Evolutionary conservation across 768 basidiomycete species (phyloP).

Genomic region (Mycena rebaudengoi): DNA sequence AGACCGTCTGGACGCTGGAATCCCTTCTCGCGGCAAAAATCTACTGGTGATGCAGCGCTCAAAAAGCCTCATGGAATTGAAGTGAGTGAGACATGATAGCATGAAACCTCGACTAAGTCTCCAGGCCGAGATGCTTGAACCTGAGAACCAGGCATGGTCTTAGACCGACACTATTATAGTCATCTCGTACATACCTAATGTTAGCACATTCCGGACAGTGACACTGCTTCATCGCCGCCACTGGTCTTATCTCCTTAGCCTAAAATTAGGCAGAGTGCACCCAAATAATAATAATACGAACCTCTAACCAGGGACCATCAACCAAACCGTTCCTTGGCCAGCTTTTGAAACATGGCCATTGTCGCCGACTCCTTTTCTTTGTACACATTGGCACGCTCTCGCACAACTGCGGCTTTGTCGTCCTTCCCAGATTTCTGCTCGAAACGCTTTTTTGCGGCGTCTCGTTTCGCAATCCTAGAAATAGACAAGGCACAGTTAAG

Average conservation of each 20-base stretch:
- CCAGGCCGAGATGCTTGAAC: conserved; percentile 41
- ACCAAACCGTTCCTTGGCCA: conserved; percentile 90
- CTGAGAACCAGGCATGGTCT: conserved; percentile 51
- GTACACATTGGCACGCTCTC: conserved; percentile 69
- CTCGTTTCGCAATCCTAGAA: conserved; percentile 74
- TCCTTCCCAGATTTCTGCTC: conserved; percentile 60
- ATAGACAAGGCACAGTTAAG: conserved; percentile 7
- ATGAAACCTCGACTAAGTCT: neutral
- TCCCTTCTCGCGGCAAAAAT: conserved; percentile 7
- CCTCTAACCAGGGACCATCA: too few relatives aligned
- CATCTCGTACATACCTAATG: conserved; percentile 10
- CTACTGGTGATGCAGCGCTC: neutral
- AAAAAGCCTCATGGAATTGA: conserved; percentile 3
- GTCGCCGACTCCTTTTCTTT: conserved; percentile 89
- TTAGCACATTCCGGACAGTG: neutral
- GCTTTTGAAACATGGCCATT: conserved; percentile 95
- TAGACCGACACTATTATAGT: conserved; percentile 1
- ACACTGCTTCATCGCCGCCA: neutral
- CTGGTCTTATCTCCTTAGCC: too few relatives aligned
- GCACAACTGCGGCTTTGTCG: conserved; percentile 57
- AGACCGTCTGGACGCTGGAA: neutral
- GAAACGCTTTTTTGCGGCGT: conserved; percentile 72
- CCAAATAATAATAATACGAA: too few relatives aligned
- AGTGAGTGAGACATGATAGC: neutral
- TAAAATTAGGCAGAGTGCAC: too few relatives aligned